Conservation (phyloP, 164 flowering plant species). For the Annona cherimola region DNA sequence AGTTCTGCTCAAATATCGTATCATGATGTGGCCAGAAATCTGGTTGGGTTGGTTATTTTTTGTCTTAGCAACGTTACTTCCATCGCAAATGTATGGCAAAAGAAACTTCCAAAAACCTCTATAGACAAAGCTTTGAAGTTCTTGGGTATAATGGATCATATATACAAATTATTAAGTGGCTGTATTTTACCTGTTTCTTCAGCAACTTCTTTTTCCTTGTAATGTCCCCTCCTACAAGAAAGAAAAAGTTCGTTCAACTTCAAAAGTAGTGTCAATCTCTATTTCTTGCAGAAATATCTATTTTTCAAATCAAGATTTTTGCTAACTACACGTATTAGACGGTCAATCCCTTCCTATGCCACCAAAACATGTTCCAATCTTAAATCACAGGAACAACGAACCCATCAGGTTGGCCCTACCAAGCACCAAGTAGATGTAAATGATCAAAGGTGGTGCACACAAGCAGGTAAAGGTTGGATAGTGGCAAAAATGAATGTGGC, state of each 20-base stretch:
- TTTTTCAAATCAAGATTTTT: not conserved
- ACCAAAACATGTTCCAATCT: not conserved
- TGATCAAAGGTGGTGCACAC: not conserved
- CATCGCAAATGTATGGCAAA: not conserved
- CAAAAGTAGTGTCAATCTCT: not conserved
- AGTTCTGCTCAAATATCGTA: no score
- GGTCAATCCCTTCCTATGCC: not conserved
- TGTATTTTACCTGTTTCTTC: constrained; percentile 68
- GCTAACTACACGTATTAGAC: not conserved
- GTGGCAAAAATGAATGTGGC: no score
- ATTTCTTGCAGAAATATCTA: not conserved
- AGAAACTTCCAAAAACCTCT: constrained; percentile 1
- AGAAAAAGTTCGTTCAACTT: constrained; percentile 3
- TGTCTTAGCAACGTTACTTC: no score
- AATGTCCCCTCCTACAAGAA: constrained; percentile 85
- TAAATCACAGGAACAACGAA: not conserved
- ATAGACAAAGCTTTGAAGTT: not conserved
- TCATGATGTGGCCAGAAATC: no score
- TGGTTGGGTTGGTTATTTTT: no score
- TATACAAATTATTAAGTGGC: not conserved
- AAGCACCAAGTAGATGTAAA: not conserved
- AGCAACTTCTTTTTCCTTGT: constrained; percentile 91
- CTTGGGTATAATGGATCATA: not conserved
- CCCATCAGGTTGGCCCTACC: not conserved
- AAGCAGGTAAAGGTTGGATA: not conserved